Percentiles rank a stretch among this genome's conserved stretches.
Evolutionary conservation across 148 eudicot genomes (phyloP).

Genomic region (Rhododendron griersonianum): DNA sequence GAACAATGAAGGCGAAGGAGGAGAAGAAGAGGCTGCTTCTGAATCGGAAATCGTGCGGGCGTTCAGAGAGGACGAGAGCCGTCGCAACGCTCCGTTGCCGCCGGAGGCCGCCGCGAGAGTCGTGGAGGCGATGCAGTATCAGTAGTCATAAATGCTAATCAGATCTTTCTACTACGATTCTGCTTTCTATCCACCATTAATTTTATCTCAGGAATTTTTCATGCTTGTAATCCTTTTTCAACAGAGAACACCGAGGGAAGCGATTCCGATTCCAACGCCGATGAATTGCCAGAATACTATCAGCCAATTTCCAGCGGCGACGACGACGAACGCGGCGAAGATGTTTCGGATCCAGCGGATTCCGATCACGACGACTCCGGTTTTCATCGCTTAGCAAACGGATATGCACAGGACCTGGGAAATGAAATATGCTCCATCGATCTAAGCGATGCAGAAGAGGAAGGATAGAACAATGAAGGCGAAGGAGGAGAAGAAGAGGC

Average conservation of each 20-base stretch:
- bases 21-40: no score
- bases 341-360: conserved; percentile 12
- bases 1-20: no score
- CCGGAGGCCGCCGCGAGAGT: no score
- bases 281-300: conserved; percentile 52
- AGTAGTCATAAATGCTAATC: neutral
- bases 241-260: conserved; percentile 51
- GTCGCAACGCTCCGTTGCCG: no score
- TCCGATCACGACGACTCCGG: neutral
- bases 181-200: neutral
- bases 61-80: no score
- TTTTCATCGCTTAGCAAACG: neutral
- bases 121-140: no score
- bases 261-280: conserved; percentile 55
- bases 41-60: no score
- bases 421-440: conserved; percentile 41
- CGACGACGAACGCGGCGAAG: neutral
- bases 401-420: conserved; percentile 13
- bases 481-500: conserved; percentile 26
- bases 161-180: neutral
- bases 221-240: conserved; percentile 16
- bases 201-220: neutral
- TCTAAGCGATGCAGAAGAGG: conserved; percentile 39
- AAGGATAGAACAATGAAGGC: conserved; percentile 15
- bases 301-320: conserved; percentile 50